phyloP scores from a whole-genome alignment of 129 eudicot species.

The Escallonia herrerae region DNA sequence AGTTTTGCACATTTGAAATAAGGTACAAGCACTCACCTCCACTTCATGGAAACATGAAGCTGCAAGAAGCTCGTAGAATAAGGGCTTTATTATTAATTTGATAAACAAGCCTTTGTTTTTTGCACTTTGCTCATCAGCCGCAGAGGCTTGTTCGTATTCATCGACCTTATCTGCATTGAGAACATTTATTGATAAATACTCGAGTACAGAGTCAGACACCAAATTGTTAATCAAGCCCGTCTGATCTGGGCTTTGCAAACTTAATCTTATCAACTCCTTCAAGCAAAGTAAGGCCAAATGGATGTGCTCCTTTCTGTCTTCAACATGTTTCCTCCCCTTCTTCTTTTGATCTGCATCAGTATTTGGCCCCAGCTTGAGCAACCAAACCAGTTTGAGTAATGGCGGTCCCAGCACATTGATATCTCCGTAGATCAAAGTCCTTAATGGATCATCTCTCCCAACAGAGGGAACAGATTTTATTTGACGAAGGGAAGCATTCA shows the following conservation, averaged over 20 bases:
- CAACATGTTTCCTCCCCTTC: slow-evolving; percentile 43
- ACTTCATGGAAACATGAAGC: slow-evolving; percentile 57
- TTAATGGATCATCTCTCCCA: slow-evolving; percentile 52
- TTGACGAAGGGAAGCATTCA: slow-evolving; percentile 37
- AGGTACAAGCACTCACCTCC: slow-evolving; percentile 40
- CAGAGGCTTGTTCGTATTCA: slow-evolving; percentile 28
- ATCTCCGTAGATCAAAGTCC: slow-evolving; percentile 58
- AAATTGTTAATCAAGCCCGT: slow-evolving; percentile 40
- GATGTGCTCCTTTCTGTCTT: slow-evolving; percentile 47
- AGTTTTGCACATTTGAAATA: background rate
- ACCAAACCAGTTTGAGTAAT: slow-evolving; percentile 41
- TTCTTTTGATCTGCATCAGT: slow-evolving; percentile 21
- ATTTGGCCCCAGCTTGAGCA: slow-evolving; percentile 29
- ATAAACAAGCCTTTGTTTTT: slow-evolving; percentile 36
- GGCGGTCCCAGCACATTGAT: slow-evolving; percentile 62
- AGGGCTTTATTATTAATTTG: slow-evolving; percentile 43
- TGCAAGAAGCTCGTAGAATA: slow-evolving; percentile 53
- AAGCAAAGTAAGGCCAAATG: slow-evolving; percentile 52
- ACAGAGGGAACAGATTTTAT: slow-evolving; percentile 36
- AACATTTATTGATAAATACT: slow-evolving; percentile 16
- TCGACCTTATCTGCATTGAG: slow-evolving; percentile 11
- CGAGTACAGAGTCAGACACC: slow-evolving; percentile 32
- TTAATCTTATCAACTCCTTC: slow-evolving; percentile 39
- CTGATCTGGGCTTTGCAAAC: slow-evolving; percentile 33
- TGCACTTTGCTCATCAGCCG: slow-evolving; percentile 21